Evolutionary conservation across 2,329 filamentous ascomycete genomes (phyloP).

Genomic region (Neocatenulostroma microsporum): DNA sequence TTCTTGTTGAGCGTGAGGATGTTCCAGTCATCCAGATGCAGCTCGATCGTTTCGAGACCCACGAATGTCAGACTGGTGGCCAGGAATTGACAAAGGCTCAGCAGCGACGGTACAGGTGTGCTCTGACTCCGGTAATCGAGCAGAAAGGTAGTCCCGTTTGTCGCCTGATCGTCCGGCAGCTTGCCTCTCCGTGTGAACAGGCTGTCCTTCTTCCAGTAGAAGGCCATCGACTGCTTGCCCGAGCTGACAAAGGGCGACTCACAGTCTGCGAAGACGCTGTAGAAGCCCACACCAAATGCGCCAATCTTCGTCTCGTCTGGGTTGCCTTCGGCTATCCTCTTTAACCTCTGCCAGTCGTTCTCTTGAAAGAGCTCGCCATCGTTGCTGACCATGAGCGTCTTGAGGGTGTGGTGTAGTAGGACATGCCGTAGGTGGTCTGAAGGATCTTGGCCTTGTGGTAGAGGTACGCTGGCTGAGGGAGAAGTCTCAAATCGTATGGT

Average conservation of each 20-base stretch:
- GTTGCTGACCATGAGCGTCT: conserved; percentile 83
- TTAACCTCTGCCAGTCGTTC: conserved; percentile 87
- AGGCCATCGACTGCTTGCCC: conserved; percentile 87
- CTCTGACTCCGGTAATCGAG: conserved; percentile 87
- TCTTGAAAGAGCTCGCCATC: conserved; percentile 80
- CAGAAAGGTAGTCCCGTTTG: conserved; percentile 73
- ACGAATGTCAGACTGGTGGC: conserved; percentile 96
- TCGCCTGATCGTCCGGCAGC: conserved; percentile 51
- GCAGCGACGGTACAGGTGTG: conserved; percentile 75
- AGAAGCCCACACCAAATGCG: conserved; percentile 96
- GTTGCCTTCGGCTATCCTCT: conserved; percentile 97
- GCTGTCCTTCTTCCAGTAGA: conserved; percentile 99
- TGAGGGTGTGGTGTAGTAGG: conserved; percentile 75
- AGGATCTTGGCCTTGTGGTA: conserved; percentile 56
- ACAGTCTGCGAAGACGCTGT: conserved; percentile 96
- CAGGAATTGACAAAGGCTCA: conserved; percentile 84
- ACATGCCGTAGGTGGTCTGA: conserved; percentile 73
- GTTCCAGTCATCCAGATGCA: conserved; percentile 83
- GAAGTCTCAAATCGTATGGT: conserved; percentile 87
- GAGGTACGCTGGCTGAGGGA: conserved; percentile 69
- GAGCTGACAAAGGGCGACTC: conserved; percentile 97
- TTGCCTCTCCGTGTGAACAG: conserved; percentile 83
- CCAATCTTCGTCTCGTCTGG: conserved; percentile 99
- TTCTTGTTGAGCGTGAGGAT: conserved; percentile 76
- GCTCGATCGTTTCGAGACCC: conserved; percentile 74